Base-by-base conservation (phyloP, 345 rosid genomes). In the Geranium rotundifolium region DNA sequence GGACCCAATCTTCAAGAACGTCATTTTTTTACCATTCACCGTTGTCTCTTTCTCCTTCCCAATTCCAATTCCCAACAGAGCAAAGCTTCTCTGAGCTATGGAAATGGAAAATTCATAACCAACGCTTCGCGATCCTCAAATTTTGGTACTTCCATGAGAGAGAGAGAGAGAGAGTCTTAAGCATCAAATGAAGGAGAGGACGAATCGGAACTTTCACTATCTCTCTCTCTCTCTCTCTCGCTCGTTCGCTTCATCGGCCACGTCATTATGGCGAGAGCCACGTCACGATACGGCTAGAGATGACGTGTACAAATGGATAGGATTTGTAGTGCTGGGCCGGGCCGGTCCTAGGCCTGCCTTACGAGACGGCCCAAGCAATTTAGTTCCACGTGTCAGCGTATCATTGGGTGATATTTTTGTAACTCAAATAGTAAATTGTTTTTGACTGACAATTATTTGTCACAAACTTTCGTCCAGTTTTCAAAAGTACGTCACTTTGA, bases 1-100 rank as follows among this genome's bases (percentile, higher is more conserved):
- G 50, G 90, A 85, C 65, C 95, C 90, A 17, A 85, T 77, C 79
- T 84, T 85, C 84, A 87, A 75, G 77, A 71, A 79, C 6, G 89
- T 85, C 95, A 87, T 87, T 61, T 57, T 23, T 12, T 63, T 18
- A 49, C 13, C 8, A n/a, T 9, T 13, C 52, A 46, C 52, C 16
- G 52, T 46, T 12, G 52, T 7, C 16, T 3, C 15, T 46, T 46
- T 46, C 52, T 46, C 16, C 52, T 46, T 46, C 15, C 27, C 27
- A 23, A 23, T 23, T 23, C 12, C 46, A 37, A 37, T 5, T 5
- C 46, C 12, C 52, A 3, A 46, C 8, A 46, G 52, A 46, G 52
- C 52, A 14, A 46, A 34, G 41, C 41, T 34, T 10, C 14, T 46
- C 3, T 46, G 52, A 14, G 12, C 52, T 46, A 46, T 46, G 52